phyloP scores from a whole-genome alignment of 768 basidiomycete genomes.

The Mycena albidolilacea region DNA sequence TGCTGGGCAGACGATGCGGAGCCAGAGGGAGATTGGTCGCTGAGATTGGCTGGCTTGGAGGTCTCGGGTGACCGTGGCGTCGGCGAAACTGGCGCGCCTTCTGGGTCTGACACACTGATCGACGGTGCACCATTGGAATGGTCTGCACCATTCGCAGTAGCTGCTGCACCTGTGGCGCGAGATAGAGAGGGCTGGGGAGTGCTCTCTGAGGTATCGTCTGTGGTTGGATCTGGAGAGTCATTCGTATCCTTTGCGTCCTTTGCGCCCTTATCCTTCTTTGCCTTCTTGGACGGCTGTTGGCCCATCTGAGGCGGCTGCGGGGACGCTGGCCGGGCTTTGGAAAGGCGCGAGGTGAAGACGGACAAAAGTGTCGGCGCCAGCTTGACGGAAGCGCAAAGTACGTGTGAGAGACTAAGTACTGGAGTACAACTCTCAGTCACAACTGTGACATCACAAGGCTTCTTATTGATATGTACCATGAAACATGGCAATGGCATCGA shows the following conservation, averaged over 20 bases:
- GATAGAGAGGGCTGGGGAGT: conserved; percentile 60
- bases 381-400: conserved; percentile 40
- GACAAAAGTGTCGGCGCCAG: conserved; percentile 90
- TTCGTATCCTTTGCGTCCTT: conserved; percentile 75
- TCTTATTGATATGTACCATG: conserved; percentile 36
- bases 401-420: not conserved
- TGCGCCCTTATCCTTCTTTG: conserved; percentile 75
- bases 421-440: not conserved
- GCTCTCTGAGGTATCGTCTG: conserved; percentile 58
- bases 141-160: conserved; percentile 54
- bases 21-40: conserved; percentile 53
- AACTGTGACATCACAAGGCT: not conserved
- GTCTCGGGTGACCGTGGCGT: conserved; percentile 50
- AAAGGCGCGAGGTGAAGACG: conserved; percentile 79
- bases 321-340: conserved; percentile 81
- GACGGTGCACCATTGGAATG: conserved; percentile 61
- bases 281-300: conserved; percentile 88
- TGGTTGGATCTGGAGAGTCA: conserved; percentile 56
- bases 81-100: conserved; percentile 50
- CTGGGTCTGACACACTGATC: conserved; percentile 61
- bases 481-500: conserved; percentile 44
- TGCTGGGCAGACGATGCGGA: conserved; percentile 57
- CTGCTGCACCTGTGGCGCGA: conserved; percentile 57
- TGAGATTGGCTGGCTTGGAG: conserved; percentile 45
- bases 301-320: conserved; percentile 81